Percentiles rank a stretch among this genome's conserved stretches.
These are phyloP conservation scores for Metarhizium anisopliae DNA, from an alignment of 2,329 filamentous ascomycete species.

Conservation along the genomic window DNA sequence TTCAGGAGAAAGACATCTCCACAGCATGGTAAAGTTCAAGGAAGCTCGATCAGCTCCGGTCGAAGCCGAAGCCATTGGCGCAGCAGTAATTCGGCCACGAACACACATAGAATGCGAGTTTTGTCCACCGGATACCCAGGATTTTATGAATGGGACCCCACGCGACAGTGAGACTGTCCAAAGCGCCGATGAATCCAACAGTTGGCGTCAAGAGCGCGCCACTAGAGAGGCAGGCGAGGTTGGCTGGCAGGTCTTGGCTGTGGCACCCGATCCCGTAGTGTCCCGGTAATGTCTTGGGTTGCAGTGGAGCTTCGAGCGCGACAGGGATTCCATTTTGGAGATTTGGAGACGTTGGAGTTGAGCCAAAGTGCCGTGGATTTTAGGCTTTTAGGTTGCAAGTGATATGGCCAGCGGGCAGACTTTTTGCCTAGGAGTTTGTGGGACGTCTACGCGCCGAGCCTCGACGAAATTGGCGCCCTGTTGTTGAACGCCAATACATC, in stretches of 20 bases:
- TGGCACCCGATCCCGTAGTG: slow-evolving; percentile 1
- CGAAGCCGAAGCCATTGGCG: background rate
- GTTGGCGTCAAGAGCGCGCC: background rate
- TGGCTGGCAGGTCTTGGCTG: background rate
- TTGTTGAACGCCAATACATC: too few relatives aligned
- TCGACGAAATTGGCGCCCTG: too few relatives aligned
- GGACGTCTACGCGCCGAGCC: too few relatives aligned
- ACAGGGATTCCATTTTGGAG: background rate
- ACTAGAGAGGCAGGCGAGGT: slow-evolving; percentile 1
- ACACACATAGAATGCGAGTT: background rate
- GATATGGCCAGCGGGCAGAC: too few relatives aligned
- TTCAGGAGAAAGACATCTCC: background rate
- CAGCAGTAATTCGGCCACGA: too few relatives aligned
- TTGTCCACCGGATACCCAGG: background rate
- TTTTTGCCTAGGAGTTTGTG: too few relatives aligned
- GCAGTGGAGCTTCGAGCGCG: background rate
- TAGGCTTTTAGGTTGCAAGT: too few relatives aligned
- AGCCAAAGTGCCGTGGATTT: too few relatives aligned
- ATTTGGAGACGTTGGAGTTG: too few relatives aligned
- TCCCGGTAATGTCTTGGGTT: slow-evolving; percentile 2
- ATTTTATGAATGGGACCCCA: background rate
- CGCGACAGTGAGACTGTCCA: slow-evolving; percentile 1
- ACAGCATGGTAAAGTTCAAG: background rate
- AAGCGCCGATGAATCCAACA: background rate
- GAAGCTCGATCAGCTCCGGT: too few relatives aligned